These are phyloP conservation scores for Agarophyton chilense DNA, from an alignment of 23 red algal species.

Conservation along the genomic window DNA sequence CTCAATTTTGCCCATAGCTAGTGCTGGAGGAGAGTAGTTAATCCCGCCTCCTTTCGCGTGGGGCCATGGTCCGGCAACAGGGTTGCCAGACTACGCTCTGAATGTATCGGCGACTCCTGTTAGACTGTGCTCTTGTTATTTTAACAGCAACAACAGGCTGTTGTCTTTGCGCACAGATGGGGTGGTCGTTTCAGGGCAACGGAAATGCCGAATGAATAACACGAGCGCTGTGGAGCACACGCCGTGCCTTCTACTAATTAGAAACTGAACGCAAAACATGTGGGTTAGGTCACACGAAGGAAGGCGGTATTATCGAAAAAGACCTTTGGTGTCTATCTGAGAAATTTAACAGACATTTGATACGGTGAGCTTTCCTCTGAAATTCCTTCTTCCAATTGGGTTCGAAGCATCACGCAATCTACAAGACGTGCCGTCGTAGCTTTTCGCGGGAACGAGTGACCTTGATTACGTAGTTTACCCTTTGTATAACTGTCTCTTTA, in stretches of 20 bases:
- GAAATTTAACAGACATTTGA: not conserved
- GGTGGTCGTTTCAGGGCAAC: not conserved
- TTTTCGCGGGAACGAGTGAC: too few species aligned
- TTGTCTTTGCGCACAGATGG: not conserved
- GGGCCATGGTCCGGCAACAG: slow-evolving; percentile 15
- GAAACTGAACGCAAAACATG: not conserved
- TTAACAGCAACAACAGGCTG: not conserved
- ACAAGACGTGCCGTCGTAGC: too few species aligned
- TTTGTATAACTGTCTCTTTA: too few species aligned
- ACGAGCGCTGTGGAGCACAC: not conserved
- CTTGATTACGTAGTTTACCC: too few species aligned
- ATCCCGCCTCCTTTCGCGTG: slow-evolving; percentile 27
- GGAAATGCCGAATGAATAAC: not conserved
- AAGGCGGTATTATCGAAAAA: not conserved
- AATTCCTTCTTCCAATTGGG: not conserved
- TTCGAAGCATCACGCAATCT: not conserved
- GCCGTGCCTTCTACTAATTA: not conserved
- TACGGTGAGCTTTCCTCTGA: not conserved
- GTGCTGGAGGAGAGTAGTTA: not conserved
- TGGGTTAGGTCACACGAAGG: not conserved
- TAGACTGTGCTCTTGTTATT: not conserved
- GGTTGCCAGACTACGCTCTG: slow-evolving; percentile 5
- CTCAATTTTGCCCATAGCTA: slow-evolving; percentile 36
- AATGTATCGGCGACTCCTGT: not conserved
- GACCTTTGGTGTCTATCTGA: not conserved